Conservation (phyloP, 441 rosid species). For the Eruca vesicaria region DNA sequence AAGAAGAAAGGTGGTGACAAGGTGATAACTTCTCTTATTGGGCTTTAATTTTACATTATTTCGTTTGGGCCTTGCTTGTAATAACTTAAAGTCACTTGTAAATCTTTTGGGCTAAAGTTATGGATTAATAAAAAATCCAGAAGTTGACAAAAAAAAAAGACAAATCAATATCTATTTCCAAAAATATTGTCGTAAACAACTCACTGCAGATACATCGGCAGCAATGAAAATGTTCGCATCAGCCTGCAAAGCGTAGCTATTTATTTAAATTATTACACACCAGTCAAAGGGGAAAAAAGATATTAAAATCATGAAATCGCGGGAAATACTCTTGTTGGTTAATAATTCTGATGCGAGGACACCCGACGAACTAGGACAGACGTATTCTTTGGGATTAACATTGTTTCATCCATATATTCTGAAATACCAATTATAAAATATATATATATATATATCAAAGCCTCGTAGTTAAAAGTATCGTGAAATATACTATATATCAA, state of each 20-base stretch:
- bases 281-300: neutral
- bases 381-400: conserved; percentile 94
- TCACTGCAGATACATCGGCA: conserved; percentile 58
- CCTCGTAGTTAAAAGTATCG: too few relatives aligned
- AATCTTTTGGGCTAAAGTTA: too few relatives aligned
- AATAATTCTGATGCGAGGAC: conserved; percentile 95
- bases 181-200: conserved; percentile 25
- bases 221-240: conserved; percentile 46
- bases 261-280: neutral
- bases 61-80: too few relatives aligned
- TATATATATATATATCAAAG: conserved; percentile 27
- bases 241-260: conserved; percentile 48
- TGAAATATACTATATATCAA: too few relatives aligned
- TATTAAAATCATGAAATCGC: conserved; percentile 25
- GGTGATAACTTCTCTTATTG: too few relatives aligned
- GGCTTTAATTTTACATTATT: too few relatives aligned
- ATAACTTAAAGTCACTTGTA: too few relatives aligned
- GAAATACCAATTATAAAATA: conserved; percentile 59
- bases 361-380: conserved; percentile 95
- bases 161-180: too few relatives aligned
- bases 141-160: too few relatives aligned
- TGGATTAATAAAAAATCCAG: too few relatives aligned
- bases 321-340: conserved; percentile 75
- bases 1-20: too few relatives aligned
- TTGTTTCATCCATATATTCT: conserved; percentile 96